Evolutionary conservation across 345 rosid genomes (phyloP), one percentile per base, ranked within the genome.

Genomic region (Sonneratia caseolaris): DNA sequence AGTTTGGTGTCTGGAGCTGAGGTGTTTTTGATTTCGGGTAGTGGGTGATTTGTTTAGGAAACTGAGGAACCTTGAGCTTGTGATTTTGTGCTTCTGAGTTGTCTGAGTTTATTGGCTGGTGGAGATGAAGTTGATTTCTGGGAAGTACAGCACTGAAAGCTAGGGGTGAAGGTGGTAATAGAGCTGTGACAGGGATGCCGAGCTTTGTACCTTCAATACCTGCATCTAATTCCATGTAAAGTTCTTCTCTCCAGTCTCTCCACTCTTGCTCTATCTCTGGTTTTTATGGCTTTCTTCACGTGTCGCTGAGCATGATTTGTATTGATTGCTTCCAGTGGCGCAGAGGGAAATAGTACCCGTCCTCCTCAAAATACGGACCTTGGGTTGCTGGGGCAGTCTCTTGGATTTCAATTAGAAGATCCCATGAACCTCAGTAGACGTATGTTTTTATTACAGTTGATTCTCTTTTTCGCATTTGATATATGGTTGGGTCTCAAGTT

Each of bases 381-480:
- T 68, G 82, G 84, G 21, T 65, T 78, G 56, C 77, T 82, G 68
- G 87, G 85, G 74, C 85, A 80, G 68, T 79, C 84, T 64, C 78
- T 84, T 73, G 87, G 84, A 64, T 78, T 86, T 76, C 84, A 77
- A 71, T 69, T 82, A n/a, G 86, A 82, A 75, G 79, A 86, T 77
- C 86, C 86, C 61, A 76, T 84, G 79, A 85, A 84, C 71, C 84
- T 84, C 66, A 70, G 83, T 75, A 81, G 87, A 78, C 77, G 87
- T 87, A 82, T 69, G 84, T 61, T 42, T 22, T 77, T 19, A 18
- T 21, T 59, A n/a, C 66, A 71, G 62, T 68, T 47, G 10, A n/a
- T 68, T 43, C 19, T 74, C 43, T 37, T 37, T 45, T 3, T 22
- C 13, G 66, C 3, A 62, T 35, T 62, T 62, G 37, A 32, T 27